Evolutionary conservation across 83 land plant genomes (phyloP), one percentile per base, ranked within the genome.

Genomic region (Picea engelmannii): DNA sequence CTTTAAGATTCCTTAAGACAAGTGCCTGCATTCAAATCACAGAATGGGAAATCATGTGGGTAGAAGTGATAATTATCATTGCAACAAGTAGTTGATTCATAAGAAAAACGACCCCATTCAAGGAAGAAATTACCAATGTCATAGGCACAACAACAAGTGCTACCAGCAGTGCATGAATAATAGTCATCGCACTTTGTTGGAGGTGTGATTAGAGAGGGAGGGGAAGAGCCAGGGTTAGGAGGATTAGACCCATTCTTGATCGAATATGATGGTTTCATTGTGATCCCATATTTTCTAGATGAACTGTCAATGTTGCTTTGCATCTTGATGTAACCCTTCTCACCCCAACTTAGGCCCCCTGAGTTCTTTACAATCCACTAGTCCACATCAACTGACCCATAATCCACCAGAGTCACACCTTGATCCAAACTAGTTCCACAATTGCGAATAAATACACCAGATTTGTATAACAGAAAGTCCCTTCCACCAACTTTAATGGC

Each of bases 101-200:
- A 83, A 55, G 93, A 90, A 78, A 93, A 94, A 86, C 95, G 91
- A 10, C 95, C 96, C 96, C 96, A 94, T 12, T 68, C 82, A n/a
- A 87, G 88, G 86, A 93, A 94, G 80, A 58, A 78, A 27, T 76
- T 69, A 20, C 87, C 86, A 15, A 70, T 83, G 84, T 79, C 79
- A 79, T 84, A 86, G 35, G 82, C 64, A 80, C 96, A 94, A 84
- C 96, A 94, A 85, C 96, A 93, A 5, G 96, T 94, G 80, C 78
- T 91, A 55, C 87, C 61, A 35, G 69, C 85, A 1, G 87, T 88
- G 83, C 96, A 94, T 2, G 92, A 63, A 81, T 82, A 85, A 49
- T 81, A 89, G 62, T 79, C 77, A 81, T 93, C 96, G 62, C 96
- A 95, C 62, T 82, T 49, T 10, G 55, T 0, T 49, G 55, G 10